Conservation (phyloP, 495 filamentous ascomycete species). For the Copromyces sp. region DNA sequence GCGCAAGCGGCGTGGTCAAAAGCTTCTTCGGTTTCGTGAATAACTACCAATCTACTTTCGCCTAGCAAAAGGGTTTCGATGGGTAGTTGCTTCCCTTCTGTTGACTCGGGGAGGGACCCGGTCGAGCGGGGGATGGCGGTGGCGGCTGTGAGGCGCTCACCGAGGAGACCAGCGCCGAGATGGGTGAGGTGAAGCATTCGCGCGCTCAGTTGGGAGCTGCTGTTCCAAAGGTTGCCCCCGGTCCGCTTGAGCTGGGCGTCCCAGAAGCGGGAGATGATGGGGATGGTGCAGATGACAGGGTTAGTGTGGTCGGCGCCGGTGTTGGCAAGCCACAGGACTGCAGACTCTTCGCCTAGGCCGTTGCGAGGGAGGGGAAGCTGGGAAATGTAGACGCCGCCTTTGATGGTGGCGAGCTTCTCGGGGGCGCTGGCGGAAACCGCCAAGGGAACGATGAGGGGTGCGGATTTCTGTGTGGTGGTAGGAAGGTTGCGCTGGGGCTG, state of each 20-base stretch:
- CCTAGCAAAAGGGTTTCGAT: constrained; percentile 52
- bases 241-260: constrained; percentile 46
- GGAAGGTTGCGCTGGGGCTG: constrained; percentile 29
- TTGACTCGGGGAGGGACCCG: constrained; percentile 13
- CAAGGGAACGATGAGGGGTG: constrained; percentile 7
- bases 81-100: constrained; percentile 28
- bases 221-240: constrained; percentile 45
- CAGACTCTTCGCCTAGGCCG: constrained; percentile 45
- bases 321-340: constrained; percentile 54
- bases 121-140: constrained; percentile 38
- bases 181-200: constrained; percentile 39
- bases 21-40: constrained; percentile 34
- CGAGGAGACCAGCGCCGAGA: constrained; percentile 47
- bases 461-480: constrained; percentile 30
- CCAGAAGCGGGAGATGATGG: constrained; percentile 59
- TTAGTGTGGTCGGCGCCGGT: constrained; percentile 29
- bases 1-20: not conserved
- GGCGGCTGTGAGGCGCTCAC: constrained; percentile 53
- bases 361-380: constrained; percentile 14
- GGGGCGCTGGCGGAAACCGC: constrained; percentile 17
- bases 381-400: constrained; percentile 57
- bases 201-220: constrained; percentile 31
- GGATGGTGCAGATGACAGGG: constrained; percentile 48
- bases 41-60: constrained; percentile 52
- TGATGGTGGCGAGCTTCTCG: constrained; percentile 27